Evolutionary conservation across 495 filamentous ascomycete genomes (phyloP).

Genomic region (Hypoxylon fragiforme): DNA sequence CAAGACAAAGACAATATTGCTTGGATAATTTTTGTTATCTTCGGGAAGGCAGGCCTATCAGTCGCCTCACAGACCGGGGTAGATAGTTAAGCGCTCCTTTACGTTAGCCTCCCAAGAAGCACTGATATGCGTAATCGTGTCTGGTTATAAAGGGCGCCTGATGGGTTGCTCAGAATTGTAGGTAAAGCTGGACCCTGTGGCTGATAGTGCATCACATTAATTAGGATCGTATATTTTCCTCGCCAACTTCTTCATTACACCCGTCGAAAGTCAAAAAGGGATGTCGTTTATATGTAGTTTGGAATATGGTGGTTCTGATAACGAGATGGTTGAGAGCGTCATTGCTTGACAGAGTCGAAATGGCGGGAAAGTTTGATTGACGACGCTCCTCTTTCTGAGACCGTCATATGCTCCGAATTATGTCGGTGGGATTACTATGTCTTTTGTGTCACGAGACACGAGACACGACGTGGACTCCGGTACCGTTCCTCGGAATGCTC

Average conservation of each 20-base stretch:
- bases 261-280: too few relatives aligned
- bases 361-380: slow-evolving; percentile 18
- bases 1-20: not conserved
- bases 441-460: slow-evolving; percentile 33
- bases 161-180: too few relatives aligned
- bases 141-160: too few relatives aligned
- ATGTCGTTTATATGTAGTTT: too few relatives aligned
- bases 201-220: too few relatives aligned
- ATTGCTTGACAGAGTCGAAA: slow-evolving; percentile 20
- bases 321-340: slow-evolving; percentile 5
- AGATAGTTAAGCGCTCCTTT: too few relatives aligned
- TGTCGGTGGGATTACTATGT: slow-evolving; percentile 27
- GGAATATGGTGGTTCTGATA: not conserved
- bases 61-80: too few relatives aligned
- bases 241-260: too few relatives aligned
- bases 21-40: not conserved
- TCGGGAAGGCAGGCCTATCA: not conserved
- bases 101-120: too few relatives aligned
- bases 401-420: slow-evolving; percentile 24
- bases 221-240: too few relatives aligned
- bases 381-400: slow-evolving; percentile 11
- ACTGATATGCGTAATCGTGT: too few relatives aligned
- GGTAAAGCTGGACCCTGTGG: too few relatives aligned
- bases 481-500: slow-evolving; percentile 24
- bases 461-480: slow-evolving; percentile 29